A percentile compares a stretch with the other conserved stretches of the same genome.
Conservation (phyloP, 2,329 filamentous ascomycete genomes). For the Diplodia intermedia region DNA sequence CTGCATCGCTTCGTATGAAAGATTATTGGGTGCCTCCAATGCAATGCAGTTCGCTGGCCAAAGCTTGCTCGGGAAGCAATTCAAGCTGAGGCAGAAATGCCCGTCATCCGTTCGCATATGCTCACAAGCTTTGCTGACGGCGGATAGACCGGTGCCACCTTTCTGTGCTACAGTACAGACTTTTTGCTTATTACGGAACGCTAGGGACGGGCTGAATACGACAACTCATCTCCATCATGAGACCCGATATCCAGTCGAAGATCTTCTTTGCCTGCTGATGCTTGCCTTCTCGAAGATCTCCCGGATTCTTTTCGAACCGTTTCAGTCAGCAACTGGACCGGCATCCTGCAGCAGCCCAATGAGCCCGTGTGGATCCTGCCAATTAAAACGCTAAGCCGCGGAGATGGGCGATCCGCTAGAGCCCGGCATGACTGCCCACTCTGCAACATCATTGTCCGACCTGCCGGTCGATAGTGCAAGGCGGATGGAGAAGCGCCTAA, state of each 20-base stretch:
- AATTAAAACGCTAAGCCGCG: background rate
- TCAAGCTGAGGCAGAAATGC: background rate
- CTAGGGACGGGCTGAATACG: background rate
- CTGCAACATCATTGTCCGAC: background rate
- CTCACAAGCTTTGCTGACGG: background rate
- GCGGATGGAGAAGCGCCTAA: too few relatives aligned
- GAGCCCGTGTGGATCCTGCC: background rate
- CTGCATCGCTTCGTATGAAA: too few relatives aligned
- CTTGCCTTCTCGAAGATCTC: too few relatives aligned
- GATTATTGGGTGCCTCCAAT: background rate
- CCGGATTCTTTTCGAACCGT: background rate
- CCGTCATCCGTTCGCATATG: background rate
- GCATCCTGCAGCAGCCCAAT: background rate
- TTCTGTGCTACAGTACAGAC: background rate
- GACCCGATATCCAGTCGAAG: background rate
- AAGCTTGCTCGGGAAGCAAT: too few relatives aligned
- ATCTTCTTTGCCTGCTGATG: background rate
- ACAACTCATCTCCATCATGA: background rate
- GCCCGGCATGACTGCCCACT: background rate
- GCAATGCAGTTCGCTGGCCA: too few relatives aligned
- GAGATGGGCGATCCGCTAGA: background rate
- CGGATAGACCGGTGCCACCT: background rate
- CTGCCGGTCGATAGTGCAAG: background rate
- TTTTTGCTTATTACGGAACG: conserved; percentile 5
- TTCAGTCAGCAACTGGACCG: background rate